phyloP scores from a whole-genome alignment of 768 basidiomycete species.

The Ramaria sp. region DNA sequence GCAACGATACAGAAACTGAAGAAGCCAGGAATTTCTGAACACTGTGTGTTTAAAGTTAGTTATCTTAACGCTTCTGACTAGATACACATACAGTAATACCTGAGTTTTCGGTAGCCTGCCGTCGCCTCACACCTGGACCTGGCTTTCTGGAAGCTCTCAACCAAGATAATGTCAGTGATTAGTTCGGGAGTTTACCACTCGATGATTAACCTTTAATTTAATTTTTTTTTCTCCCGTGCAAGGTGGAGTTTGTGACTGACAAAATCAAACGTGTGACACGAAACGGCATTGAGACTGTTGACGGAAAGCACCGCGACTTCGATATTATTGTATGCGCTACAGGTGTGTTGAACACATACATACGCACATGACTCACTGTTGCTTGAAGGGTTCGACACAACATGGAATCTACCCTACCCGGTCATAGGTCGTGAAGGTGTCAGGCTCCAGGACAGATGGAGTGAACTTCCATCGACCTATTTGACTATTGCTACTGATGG shows the following conservation, averaged over 20 bases:
- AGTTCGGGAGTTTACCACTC: neutral
- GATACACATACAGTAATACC: slow-evolving; percentile 37
- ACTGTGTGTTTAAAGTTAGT: slow-evolving; percentile 22
- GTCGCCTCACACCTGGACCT: slow-evolving; percentile 56
- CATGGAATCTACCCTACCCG: slow-evolving; percentile 35
- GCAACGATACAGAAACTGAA: slow-evolving; percentile 41
- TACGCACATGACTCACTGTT: neutral
- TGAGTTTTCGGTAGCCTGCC: slow-evolving; percentile 45
- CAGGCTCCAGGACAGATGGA: slow-evolving; percentile 41
- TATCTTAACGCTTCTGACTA: neutral
- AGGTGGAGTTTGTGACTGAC: slow-evolving; percentile 44
- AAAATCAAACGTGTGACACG: slow-evolving; percentile 40
- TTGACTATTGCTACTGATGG: slow-evolving; percentile 47
- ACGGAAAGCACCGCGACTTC: slow-evolving; percentile 42
- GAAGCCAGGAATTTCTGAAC: slow-evolving; percentile 51
- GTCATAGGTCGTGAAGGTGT: slow-evolving; percentile 44
- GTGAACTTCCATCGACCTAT: slow-evolving; percentile 46
- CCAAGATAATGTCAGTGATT: slow-evolving; percentile 39
- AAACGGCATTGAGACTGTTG: slow-evolving; percentile 43
- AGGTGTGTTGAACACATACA: slow-evolving; percentile 21
- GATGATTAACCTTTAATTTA: neutral
- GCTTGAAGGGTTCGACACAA: slow-evolving; percentile 42
- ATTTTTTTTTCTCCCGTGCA: neutral
- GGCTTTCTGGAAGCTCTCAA: slow-evolving; percentile 58
- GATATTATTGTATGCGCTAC: slow-evolving; percentile 58